These are phyloP conservation scores for Pseudogymnoascus sp. DNA, from an alignment of 2,329 filamentous ascomycete species.

Conservation along the genomic window DNA sequence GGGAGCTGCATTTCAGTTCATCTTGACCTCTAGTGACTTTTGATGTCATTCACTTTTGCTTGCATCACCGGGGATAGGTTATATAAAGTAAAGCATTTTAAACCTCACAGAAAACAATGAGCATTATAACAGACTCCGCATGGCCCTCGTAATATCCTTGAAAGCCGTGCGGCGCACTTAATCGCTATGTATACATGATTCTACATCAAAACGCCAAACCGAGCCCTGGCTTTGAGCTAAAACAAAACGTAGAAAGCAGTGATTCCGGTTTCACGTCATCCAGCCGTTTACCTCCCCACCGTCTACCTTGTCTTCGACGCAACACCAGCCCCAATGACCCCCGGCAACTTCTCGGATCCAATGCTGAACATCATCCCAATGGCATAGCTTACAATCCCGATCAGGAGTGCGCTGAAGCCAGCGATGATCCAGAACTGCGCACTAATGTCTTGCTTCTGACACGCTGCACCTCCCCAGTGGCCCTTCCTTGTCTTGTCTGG, in stretches of 20 bases:
- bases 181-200: slow-evolving; percentile 9
- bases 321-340: slow-evolving; percentile 93
- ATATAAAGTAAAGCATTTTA: background rate
- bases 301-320: slow-evolving; percentile 47
- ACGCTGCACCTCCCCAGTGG: slow-evolving; percentile 76
- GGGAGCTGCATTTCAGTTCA: background rate
- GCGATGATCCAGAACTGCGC: slow-evolving; percentile 81
- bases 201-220: slow-evolving; percentile 8
- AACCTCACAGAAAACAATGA: background rate
- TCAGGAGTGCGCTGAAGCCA: slow-evolving; percentile 61
- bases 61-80: background rate
- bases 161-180: background rate
- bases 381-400: slow-evolving; percentile 59
- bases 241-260: slow-evolving; percentile 1
- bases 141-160: background rate
- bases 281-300: background rate
- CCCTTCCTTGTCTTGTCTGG: slow-evolving; percentile 34
- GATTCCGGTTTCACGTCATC: slow-evolving; percentile 6
- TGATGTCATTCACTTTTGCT: background rate
- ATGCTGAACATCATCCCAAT: slow-evolving; percentile 76
- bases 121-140: background rate
- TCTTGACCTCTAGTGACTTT: background rate
- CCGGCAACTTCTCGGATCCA: slow-evolving; percentile 79
- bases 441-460: slow-evolving; percentile 87
- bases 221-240: slow-evolving; percentile 2